phyloP scores from a whole-genome alignment of 345 rosid species.

The Gossypium rotundifolium region DNA sequence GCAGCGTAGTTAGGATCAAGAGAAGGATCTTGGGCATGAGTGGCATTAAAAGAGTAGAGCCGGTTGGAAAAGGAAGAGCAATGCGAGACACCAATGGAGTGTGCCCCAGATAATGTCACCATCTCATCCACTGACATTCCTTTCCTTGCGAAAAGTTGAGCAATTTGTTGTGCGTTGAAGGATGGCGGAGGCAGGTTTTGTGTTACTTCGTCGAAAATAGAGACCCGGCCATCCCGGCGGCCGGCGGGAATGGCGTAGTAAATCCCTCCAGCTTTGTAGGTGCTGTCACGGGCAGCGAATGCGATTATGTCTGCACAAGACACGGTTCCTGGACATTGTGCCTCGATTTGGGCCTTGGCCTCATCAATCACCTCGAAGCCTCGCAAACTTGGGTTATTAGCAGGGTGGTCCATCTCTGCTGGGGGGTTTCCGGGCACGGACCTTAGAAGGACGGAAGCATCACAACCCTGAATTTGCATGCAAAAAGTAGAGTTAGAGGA shows the following conservation, averaged over 20 bases:
- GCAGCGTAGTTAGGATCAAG: constrained; percentile 23
- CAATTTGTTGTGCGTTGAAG: constrained; percentile 24
- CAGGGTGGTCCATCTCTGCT: constrained; percentile 31
- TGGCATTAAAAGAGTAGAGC: constrained; percentile 30
- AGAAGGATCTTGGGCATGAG: constrained; percentile 32
- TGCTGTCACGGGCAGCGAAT: constrained; percentile 40
- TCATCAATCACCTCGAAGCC: constrained; percentile 46
- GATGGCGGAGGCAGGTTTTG: constrained; percentile 25
- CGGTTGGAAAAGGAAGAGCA: constrained; percentile 35
- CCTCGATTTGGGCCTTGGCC: constrained; percentile 34
- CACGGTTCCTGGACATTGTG: constrained; percentile 30
- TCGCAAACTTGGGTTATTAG: constrained; percentile 33
- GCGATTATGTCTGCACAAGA: constrained; percentile 50
- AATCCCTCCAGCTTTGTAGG: constrained; percentile 19
- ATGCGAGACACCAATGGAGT: constrained; percentile 36
- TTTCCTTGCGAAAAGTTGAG: constrained; percentile 24
- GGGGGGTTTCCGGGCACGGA: constrained; percentile 17
- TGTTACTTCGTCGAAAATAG: constrained; percentile 15
- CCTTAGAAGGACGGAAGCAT: constrained; percentile 38
- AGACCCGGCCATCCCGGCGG: constrained; percentile 38
- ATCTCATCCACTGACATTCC: constrained; percentile 35
- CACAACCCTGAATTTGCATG: not conserved
- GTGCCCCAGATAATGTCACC: constrained; percentile 49
- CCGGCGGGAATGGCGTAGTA: constrained; percentile 33
- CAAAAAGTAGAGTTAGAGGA: not conserved